phyloP scores from a whole-genome alignment of 306 rosid species.

The Fragaria ananassa region DNA sequence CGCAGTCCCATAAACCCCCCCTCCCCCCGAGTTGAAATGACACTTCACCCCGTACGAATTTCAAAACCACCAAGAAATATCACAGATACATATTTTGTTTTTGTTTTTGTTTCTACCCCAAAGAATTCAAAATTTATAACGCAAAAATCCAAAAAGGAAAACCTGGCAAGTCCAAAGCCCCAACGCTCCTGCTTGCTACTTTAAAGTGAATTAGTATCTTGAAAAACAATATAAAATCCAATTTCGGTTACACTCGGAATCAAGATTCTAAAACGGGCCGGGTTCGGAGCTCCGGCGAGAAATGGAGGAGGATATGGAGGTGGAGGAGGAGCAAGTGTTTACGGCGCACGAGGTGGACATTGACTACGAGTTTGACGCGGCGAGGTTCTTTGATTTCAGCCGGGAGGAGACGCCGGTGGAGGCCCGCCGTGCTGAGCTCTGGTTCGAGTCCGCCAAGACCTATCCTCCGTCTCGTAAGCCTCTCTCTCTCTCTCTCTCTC shows the following conservation, averaged over 20 bases:
- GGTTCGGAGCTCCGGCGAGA: slow-evolving; percentile 13
- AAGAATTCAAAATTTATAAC: slow-evolving; percentile 20
- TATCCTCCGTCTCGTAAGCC: slow-evolving; percentile 64
- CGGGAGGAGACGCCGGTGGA: slow-evolving; percentile 45
- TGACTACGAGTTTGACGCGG: slow-evolving; percentile 55
- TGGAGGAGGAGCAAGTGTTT: slow-evolving; percentile 29
- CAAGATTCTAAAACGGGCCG: slow-evolving; percentile 6
- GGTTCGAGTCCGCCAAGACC: slow-evolving; percentile 49
- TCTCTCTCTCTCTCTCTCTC: background rate
- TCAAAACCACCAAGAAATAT: background rate
- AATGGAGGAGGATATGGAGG: slow-evolving; percentile 49
- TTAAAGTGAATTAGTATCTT: background rate
- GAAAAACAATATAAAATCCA: background rate
- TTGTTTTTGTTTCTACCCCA: background rate
- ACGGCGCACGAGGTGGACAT: slow-evolving; percentile 50
- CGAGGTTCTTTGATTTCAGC: slow-evolving; percentile 42
- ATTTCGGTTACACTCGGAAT: background rate
- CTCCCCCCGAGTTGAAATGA: slow-evolving; percentile 14
- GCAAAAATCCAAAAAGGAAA: slow-evolving; percentile 1
- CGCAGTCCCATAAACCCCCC: slow-evolving; percentile 27
- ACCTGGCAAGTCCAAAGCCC: slow-evolving; percentile 1
- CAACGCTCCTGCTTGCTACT: background rate
- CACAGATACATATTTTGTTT: background rate
- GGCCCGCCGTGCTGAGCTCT: slow-evolving; percentile 47
- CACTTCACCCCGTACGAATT: slow-evolving; percentile 22